Evolutionary conservation across 2,329 filamentous ascomycete species (phyloP), one percentile per base, ranked within the genome.

Genomic region (Rasamsonia emersonii): DNA sequence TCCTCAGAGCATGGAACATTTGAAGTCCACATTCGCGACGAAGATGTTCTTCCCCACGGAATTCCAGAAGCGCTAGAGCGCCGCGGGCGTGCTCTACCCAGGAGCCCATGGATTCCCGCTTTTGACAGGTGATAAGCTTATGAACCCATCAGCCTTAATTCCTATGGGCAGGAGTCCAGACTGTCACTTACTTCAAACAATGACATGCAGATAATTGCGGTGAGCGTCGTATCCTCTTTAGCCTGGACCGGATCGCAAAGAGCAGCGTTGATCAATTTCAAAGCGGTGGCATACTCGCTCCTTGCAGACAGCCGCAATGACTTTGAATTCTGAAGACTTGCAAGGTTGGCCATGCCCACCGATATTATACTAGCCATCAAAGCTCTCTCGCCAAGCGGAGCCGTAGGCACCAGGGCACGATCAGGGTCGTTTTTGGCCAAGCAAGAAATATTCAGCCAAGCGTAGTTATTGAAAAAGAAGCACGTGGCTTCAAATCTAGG

Each of bases 81-180:
- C 76, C 76, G 43, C 70, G 62, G 27, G 78, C 67, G 47, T 80
- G 76, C 4, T 68, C 68, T 32, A 67, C 68, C 40, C 74, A 76
- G 13, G 65, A 65, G 10, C 64, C 56, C 13, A 70, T 62, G 15
- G 66, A 62, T 32, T 64, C 50, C 20, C 62, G 58, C 3, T 62
- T 62, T 20, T 68, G 51, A 37, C 54, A 54, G 5, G 55, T 58
- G 11, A 61, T 44, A 17, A 60, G 42, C 58, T 62, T 14, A n/a
- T 14, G n/a, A 15, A 8, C 10, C 17, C 9, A 30, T 41, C 41
- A 43, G 31, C 4, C 11, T 19, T 23, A 4, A 28, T n/a, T n/a
- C 10, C 14, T n/a, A n/a, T n/a, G n/a, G 20, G 5, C 33, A 5
- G 3, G 9, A 27, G 3, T 18, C 11, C 11, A 26, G 9, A 2